Evolutionary conservation across 2,329 filamentous ascomycete species (phyloP).

Genomic region (Colletotrichum tamarilloi): DNA sequence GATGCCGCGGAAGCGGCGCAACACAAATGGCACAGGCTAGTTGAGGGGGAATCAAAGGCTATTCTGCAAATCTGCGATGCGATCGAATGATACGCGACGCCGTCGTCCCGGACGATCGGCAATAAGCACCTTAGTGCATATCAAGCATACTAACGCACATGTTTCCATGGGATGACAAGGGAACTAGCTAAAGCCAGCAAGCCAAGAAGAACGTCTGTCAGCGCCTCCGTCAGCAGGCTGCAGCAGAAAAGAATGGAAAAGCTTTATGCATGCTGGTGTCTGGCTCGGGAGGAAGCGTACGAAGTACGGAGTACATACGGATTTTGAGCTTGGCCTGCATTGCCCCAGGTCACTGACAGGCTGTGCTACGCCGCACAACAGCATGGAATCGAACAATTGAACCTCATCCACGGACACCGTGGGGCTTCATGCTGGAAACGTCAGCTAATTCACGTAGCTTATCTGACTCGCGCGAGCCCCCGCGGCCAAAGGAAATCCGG

Average conservation of each 20-base stretch:
- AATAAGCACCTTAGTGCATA: constrained; percentile 15
- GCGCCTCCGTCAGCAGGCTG: constrained; percentile 16
- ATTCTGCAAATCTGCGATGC: neutral
- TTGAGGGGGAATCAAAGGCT: neutral
- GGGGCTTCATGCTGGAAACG: neutral
- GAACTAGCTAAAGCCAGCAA: neutral
- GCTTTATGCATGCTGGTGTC: neutral
- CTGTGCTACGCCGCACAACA: neutral
- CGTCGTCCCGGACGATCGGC: constrained; percentile 4
- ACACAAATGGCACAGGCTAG: neutral
- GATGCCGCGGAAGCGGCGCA: neutral
- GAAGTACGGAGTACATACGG: neutral
- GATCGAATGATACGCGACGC: constrained; percentile 4
- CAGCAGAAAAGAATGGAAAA: neutral
- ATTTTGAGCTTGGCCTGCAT: neutral
- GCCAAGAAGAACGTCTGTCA: neutral
- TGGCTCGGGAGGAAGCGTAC: neutral
- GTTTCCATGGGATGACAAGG: neutral
- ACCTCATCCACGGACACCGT: neutral
- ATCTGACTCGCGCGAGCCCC: constrained; percentile 20
- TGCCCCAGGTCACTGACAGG: neutral
- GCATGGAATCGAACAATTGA: neutral
- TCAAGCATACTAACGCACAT: neutral
- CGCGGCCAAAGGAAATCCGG: neutral
- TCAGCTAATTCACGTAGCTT: constrained; percentile 1